phyloP scores from a whole-genome alignment of 2,329 filamentous ascomycete species.

The Exophiala dermatitidis region DNA sequence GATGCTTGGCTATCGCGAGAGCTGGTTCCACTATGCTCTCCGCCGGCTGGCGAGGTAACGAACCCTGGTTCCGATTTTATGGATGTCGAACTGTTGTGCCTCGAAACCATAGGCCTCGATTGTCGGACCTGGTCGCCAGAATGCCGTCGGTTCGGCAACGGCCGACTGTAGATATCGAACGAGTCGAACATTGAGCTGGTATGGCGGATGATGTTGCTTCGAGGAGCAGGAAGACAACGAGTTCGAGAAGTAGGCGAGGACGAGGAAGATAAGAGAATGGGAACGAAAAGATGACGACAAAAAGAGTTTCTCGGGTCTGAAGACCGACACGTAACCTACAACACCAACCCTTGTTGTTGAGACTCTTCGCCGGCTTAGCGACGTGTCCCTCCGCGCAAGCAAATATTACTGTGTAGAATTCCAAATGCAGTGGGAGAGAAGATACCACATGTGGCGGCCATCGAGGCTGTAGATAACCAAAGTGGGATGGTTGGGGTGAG shows the following conservation, averaged over 20 bases:
- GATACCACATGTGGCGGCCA: too few species aligned
- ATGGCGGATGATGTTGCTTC: not conserved
- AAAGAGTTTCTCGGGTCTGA: too few species aligned
- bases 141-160: not conserved
- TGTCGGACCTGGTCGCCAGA: not conserved
- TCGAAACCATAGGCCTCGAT: not conserved
- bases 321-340: too few species aligned
- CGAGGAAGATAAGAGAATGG: too few species aligned
- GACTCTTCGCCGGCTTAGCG: too few species aligned
- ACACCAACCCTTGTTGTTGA: too few species aligned
- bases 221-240: not conserved
- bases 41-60: constrained; percentile 4
- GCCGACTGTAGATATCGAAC: not conserved
- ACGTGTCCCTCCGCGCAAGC: too few species aligned
- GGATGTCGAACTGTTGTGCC: constrained; percentile 3
- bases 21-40: constrained; percentile 10
- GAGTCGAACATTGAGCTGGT: not conserved
- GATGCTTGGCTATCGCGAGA: constrained; percentile 1
- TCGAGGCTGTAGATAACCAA: too few species aligned
- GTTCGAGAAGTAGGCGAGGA: not conserved
- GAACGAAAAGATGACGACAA: too few species aligned
- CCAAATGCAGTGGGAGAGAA: too few species aligned
- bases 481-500: too few species aligned
- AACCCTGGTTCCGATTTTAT: constrained; percentile 15
- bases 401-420: too few species aligned